A percentile compares a stretch with the other conserved stretches of the same genome.
Evolutionary conservation across 345 rosid species (phyloP).

Genomic region (Hevea brasiliensis): DNA sequence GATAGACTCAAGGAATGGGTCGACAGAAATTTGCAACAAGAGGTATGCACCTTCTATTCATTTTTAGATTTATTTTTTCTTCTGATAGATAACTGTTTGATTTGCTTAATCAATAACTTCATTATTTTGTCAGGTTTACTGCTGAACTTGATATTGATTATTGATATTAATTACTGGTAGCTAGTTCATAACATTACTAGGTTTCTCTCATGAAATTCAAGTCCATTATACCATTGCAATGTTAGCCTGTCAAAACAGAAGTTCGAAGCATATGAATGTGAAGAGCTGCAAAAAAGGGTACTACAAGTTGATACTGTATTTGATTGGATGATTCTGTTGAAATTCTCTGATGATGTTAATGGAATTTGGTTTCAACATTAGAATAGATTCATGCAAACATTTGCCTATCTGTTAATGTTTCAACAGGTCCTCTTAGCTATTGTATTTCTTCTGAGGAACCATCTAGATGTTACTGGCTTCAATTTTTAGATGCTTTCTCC

Average conservation of each 20-base stretch:
- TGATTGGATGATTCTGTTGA: neutral
- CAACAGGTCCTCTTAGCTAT: neutral
- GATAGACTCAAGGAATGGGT: conserved; percentile 91
- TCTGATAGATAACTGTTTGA: neutral
- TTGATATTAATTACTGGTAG: neutral
- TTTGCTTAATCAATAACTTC: conserved; percentile 1
- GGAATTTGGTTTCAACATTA: neutral
- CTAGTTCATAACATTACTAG: neutral
- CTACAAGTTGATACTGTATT: neutral
- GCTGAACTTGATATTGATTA: neutral
- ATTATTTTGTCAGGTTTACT: neutral
- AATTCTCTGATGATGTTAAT: neutral
- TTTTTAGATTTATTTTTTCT: neutral
- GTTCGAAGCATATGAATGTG: neutral
- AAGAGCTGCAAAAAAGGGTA: neutral
- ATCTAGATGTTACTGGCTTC: neutral
- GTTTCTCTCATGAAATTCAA: neutral
- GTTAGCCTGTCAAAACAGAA: neutral
- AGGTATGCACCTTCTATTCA: conserved; percentile 44
- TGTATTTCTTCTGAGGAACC: neutral
- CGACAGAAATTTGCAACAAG: conserved; percentile 87
- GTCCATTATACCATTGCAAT: conserved; percentile 9
- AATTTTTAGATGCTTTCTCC: neutral
- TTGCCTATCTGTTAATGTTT: neutral
- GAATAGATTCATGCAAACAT: neutral